Percentiles rank a stretch among this genome's conserved stretches.
These are phyloP conservation scores for Fusarium poae DNA, from an alignment of 2,329 filamentous ascomycete species.

Conservation along the genomic window DNA sequence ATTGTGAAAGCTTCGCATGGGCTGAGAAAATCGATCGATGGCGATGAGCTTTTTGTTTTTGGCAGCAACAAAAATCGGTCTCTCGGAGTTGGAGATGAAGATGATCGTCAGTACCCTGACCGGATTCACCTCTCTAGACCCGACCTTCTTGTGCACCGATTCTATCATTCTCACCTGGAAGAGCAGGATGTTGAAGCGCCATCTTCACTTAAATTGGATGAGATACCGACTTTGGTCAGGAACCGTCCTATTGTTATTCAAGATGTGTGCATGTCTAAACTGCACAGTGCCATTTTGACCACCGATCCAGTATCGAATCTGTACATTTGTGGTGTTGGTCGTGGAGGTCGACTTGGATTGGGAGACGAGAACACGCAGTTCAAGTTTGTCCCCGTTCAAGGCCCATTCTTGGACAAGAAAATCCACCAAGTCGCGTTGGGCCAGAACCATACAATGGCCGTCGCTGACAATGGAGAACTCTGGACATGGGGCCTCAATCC, in stretches of 20 bases:
- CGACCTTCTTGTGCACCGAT: conserved; percentile 78
- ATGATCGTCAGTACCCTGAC: conserved; percentile 94
- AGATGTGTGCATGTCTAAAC: conserved; percentile 88
- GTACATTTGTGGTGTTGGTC: conserved; percentile 92
- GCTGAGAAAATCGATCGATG: conserved; percentile 54
- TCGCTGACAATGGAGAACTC: conserved; percentile 88
- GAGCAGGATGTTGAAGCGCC: conserved; percentile 55
- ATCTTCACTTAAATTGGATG: conserved; percentile 54
- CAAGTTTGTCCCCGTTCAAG: conserved; percentile 84
- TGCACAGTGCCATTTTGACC: conserved; percentile 91
- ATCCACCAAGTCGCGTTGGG: conserved; percentile 85
- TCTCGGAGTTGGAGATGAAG: conserved; percentile 92
- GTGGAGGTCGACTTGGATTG: conserved; percentile 87
- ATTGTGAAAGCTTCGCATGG: conserved; percentile 34
- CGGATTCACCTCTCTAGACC: conserved; percentile 82
- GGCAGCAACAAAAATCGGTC: conserved; percentile 97
- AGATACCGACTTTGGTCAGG: conserved; percentile 79
- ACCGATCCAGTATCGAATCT: conserved; percentile 89
- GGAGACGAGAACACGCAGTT: conserved; percentile 93
- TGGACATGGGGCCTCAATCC: conserved; percentile 96
- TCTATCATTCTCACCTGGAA: conserved; percentile 77
- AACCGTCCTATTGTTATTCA: conserved; percentile 81
- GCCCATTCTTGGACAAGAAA: conserved; percentile 79
- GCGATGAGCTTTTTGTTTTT: conserved; percentile 92
- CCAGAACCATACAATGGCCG: conserved; percentile 89